phyloP scores from a whole-genome alignment of 2,329 filamentous ascomycete genomes.

The Mycosphaerelloides madeirae region DNA sequence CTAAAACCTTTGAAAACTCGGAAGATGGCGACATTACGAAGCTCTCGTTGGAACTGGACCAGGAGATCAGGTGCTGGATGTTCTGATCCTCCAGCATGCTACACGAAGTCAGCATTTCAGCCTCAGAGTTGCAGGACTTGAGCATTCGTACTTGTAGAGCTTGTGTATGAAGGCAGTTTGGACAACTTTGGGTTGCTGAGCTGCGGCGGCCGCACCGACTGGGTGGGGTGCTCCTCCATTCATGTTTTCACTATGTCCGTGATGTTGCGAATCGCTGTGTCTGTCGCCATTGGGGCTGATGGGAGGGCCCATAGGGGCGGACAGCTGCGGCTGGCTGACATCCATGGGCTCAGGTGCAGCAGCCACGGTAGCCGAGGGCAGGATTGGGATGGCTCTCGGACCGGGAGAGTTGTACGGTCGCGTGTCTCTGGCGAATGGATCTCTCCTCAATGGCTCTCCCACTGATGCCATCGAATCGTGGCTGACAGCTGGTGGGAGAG shows the following conservation, averaged over 20 bases:
- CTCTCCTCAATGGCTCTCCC: slow-evolving; percentile 36
- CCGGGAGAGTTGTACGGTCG: slow-evolving; percentile 18
- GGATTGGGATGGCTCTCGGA: slow-evolving; percentile 28
- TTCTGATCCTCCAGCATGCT: slow-evolving; percentile 95
- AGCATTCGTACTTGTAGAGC: slow-evolving; percentile 76
- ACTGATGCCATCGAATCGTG: slow-evolving; percentile 40
- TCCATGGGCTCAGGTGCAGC: slow-evolving; percentile 28
- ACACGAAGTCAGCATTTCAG: slow-evolving; percentile 31
- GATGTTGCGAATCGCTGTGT: slow-evolving; percentile 8
- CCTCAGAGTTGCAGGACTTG: not conserved
- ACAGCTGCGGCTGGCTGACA: slow-evolving; percentile 20
- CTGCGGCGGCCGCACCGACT: slow-evolving; percentile 61
- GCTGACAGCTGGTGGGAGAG: too few relatives aligned
- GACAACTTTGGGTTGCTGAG: slow-evolving; percentile 93
- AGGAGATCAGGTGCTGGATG: slow-evolving; percentile 94
- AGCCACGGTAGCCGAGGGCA: slow-evolving; percentile 24
- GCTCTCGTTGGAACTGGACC: slow-evolving; percentile 89
- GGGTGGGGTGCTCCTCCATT: slow-evolving; percentile 43
- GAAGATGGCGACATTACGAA: slow-evolving; percentile 98
- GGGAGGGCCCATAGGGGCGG: slow-evolving; percentile 28
- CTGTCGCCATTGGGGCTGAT: slow-evolving; percentile 26
- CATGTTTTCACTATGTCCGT: slow-evolving; percentile 15
- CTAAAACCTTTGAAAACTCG: slow-evolving; percentile 96
- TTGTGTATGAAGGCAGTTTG: slow-evolving; percentile 99
- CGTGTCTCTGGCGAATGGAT: slow-evolving; percentile 27